Evolutionary conservation across 139 green algal species (phyloP).

Genomic region (Bryopsis sp.): DNA sequence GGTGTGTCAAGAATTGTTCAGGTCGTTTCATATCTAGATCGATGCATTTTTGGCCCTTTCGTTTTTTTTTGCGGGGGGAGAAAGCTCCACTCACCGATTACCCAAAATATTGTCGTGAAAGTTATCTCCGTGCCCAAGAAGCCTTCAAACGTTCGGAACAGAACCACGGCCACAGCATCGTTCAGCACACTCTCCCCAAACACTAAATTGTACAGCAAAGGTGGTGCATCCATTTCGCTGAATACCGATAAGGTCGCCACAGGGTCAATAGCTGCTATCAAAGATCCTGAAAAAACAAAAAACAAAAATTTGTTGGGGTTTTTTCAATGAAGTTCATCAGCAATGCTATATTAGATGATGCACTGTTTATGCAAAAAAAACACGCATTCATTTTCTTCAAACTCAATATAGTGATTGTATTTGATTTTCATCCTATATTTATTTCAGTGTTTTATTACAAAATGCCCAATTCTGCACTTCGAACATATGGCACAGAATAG

Average conservation of each 20-base stretch:
- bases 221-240: constrained; percentile 34
- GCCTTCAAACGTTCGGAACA: constrained; percentile 46
- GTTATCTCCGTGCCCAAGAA: constrained; percentile 11
- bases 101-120: background rate
- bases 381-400: too few species aligned
- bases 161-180: constrained; percentile 72
- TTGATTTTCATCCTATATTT: too few species aligned
- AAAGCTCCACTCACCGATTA: background rate
- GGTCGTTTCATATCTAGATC: too few species aligned
- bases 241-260: constrained; percentile 54
- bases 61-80: background rate
- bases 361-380: too few species aligned
- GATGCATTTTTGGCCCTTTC: too few species aligned
- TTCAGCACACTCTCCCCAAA: constrained; percentile 81
- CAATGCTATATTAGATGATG: too few species aligned
- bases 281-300: background rate
- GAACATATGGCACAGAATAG: too few species aligned
- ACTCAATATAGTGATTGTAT: too few species aligned
- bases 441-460: too few species aligned
- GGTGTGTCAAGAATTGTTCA: too few species aligned
- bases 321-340: too few species aligned
- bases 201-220: constrained; percentile 69
- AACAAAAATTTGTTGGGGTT: background rate
- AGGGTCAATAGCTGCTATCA: constrained; percentile 19
- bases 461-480: too few species aligned